Evolutionary conservation across 306 rosid species (phyloP), one percentile per base, ranked within the genome.

Genomic region (Medicago ruthenica): DNA sequence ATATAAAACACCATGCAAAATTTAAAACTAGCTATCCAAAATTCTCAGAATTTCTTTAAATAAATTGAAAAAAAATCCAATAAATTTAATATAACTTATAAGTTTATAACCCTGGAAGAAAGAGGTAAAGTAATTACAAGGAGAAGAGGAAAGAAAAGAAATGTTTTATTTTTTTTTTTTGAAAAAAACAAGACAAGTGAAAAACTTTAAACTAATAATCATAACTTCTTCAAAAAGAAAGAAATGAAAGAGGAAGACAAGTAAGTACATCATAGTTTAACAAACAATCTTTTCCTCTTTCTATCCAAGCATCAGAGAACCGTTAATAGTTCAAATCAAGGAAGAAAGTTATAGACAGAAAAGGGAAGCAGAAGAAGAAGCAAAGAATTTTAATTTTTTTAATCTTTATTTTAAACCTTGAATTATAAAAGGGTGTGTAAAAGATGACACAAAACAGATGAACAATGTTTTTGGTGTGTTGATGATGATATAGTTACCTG

Each of bases 251-350:
- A 8, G 15, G 54, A 48, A 48, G 54, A 48, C 8, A 48, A 15
- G 18, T 14, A 48, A 34, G 37, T 16, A 66, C 42, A 77, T 47
- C 75, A 42, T 70, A 76, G 63, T 70, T 70, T 63, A 34, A 42
- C 9, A 59, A 34, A 42, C 72, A 83, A 73, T 70, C 81, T 59
- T 50, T 80, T 77, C 77, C 80, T 78, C 76, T 83, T 87, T 82
- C 65, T 62, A 84, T 77, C 71, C 83, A 85, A 83, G 79, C 87
- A 82, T 57, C 73, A 67, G 83, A 77, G 81, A 73, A 73, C 81
- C 84, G 82, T 86, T 84, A 73, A 78, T 17, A 64, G 82, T 79
- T 83, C 81, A 86, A 86, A 86, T 83, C 89, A 70, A 71, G 85
- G 67, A 87, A 83, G 63, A 67, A 78, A 75, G 75, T n/a, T 62